Base-by-base conservation (phyloP, 306 rosid genomes). In the Fagus crenata region DNA sequence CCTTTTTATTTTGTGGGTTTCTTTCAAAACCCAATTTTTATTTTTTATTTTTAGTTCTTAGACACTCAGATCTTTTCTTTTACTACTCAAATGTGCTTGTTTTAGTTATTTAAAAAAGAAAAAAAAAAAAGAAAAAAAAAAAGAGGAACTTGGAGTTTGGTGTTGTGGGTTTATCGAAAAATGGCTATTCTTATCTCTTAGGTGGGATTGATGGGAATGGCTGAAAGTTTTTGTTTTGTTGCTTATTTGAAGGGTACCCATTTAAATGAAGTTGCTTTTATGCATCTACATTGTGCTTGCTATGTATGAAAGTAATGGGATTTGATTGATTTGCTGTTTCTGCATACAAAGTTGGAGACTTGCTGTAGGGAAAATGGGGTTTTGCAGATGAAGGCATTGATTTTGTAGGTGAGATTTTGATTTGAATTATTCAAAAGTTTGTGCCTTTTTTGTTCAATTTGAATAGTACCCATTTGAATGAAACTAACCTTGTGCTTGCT, bases 361-460 rank as follows among this genome's bases (percentile, higher is more conserved):
- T 46, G 61, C 31, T 42, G 78, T 56, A 69, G 64, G 68, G 58
- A 65, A 77, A 71, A 85, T 79, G 87, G 77, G 81, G 71, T 73
- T 80, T 51, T 39, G 84, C 65, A 4, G 77, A 75, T 78, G 74
- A 73, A 80, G 51, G 51, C 14, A 46, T 46, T 9, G 51, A 53
- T 53, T 36, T 84, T 75, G 68, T 53, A 46, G 88, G 88, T 87
- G 75, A 73, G 90, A 69, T 69, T 81, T 61, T 70, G 71, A 77
- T 60, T 81, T 73, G 49, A 80, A 75, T 75, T 69, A 12, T 63
- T 70, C n/a, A 2, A 67, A 75, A 67, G 67, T 69, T 35, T 76
- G 7, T 37, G 77, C 15, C 32, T 28, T 40, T 32, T 72, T 22
- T 1, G 4, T 56, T 75, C 33, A 51, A 65, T 84, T 42, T 53